These are phyloP conservation scores for Apiospora aurea DNA, from an alignment of 2,329 filamentous ascomycete genomes.

Conservation along the genomic window DNA sequence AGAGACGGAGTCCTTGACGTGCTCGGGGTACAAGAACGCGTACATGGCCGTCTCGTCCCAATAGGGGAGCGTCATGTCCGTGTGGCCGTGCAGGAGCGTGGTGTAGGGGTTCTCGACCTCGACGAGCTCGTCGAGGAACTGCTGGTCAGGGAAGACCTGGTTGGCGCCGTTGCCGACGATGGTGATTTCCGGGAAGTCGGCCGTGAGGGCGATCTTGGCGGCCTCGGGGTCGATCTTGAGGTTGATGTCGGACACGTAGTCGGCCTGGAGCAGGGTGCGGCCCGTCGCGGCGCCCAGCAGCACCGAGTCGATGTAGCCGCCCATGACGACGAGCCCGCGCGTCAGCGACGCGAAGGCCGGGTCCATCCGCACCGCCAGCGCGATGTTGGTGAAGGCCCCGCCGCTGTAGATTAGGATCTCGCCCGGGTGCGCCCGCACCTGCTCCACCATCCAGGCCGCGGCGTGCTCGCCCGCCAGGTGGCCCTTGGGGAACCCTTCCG, in stretches of 20 bases:
- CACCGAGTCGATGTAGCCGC: slow-evolving; percentile 55
- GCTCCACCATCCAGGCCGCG: slow-evolving; percentile 55
- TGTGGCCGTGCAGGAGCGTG: slow-evolving; percentile 27
- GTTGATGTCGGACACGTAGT: slow-evolving; percentile 48
- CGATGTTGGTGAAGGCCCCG: slow-evolving; percentile 57
- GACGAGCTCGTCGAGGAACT: slow-evolving; percentile 31
- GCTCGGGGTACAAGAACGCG: slow-evolving; percentile 30
- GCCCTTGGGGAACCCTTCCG: slow-evolving; percentile 55
- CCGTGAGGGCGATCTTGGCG: slow-evolving; percentile 55
- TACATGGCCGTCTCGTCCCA: slow-evolving; percentile 37
- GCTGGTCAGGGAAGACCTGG: slow-evolving; percentile 25
- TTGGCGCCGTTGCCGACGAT: slow-evolving; percentile 31
- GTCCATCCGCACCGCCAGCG: slow-evolving; percentile 54
- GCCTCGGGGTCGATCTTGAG: slow-evolving; percentile 59
- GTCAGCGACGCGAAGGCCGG: slow-evolving; percentile 52
- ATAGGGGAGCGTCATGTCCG: slow-evolving; percentile 32
- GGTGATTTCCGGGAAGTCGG: slow-evolving; percentile 52
- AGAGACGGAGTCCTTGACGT: slow-evolving; percentile 33
- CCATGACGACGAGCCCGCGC: slow-evolving; percentile 57
- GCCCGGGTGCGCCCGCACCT: slow-evolving; percentile 56
- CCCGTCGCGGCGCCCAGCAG: slow-evolving; percentile 39
- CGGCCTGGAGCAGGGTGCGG: slow-evolving; percentile 33
- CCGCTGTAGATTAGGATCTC: slow-evolving; percentile 56
- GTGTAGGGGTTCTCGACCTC: slow-evolving; percentile 34
- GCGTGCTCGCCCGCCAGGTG: slow-evolving; percentile 48